Conservation (phyloP, 2,329 filamentous ascomycete species). For the Tolypocladium endophyticum region DNA sequence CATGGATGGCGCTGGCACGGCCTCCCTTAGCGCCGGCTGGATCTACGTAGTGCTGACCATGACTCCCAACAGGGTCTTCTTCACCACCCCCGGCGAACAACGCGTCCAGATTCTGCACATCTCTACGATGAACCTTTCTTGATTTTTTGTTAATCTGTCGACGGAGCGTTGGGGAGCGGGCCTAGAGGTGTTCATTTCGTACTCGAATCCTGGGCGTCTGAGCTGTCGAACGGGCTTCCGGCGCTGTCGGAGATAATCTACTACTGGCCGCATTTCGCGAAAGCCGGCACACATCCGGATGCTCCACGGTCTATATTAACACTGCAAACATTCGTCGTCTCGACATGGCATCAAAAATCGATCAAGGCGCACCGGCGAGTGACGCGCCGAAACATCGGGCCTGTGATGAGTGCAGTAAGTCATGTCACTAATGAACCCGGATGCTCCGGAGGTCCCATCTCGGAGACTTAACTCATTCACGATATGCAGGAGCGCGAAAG, state of each 20-base stretch:
- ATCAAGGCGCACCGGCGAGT: conserved; percentile 3
- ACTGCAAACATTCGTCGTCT: neutral
- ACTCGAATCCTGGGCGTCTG: neutral
- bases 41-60: neutral
- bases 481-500: conserved; percentile 45
- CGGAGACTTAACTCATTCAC: conserved; percentile 14
- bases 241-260: neutral
- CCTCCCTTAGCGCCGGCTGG: neutral
- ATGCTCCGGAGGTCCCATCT: conserved; percentile 4
- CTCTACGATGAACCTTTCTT: neutral
- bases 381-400: conserved; percentile 42
- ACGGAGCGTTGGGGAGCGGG: neutral
- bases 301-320: neutral
- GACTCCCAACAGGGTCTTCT: neutral
- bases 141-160: neutral
- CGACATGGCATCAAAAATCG: conserved; percentile 11
- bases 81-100: neutral
- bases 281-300: neutral
- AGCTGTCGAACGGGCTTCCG: too few relatives aligned
- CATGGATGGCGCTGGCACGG: neutral
- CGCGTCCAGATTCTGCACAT: neutral
- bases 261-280: neutral
- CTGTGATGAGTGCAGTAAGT: conserved; percentile 58
- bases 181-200: too few relatives aligned
- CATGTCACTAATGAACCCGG: neutral